Evolutionary conservation across 768 basidiomycete species (phyloP), one percentile per base, ranked within the genome.

Genomic region (Rhizopogon sp.): DNA sequence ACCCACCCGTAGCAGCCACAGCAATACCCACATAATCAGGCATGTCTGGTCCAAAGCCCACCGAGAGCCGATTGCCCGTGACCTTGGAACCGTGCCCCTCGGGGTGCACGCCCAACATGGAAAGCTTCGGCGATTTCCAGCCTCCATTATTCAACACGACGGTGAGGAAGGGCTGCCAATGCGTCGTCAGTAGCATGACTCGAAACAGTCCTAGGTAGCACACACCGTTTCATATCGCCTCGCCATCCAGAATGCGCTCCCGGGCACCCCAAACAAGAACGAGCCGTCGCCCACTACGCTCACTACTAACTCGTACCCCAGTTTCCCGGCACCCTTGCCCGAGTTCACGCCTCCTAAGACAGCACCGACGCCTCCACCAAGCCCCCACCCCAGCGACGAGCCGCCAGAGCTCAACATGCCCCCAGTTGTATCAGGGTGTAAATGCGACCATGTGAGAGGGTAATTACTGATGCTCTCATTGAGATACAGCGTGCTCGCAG

Each of bases 121-220:
- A 87, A 9, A 79, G 60, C 57, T 76, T 81, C 3, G 87, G 87
- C 0, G 84, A 81, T 61, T 74, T 81, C 85, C 84, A 85, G 0
- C 84, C 85, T 0, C 85, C 85, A 55, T 89, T 89, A 64, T 88
- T 88, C 14, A 90, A 67, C 0, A 90, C 73, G 58, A 89, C 72
- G 0, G 85, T 88, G 25, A 89, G 66, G 72, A 87, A 88, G 1
- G 86, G 87, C 85, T 87, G 56, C 31, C 14, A 10, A 22, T 5
- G n/a, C 1, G 0, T 41, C 22, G 6, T 22, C 37, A 33, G 39
- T 17, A 3, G 4, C 37, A 52, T 31, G 10, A 40, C 47, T 25
- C 33, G 8, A 22, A 22, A 22, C 5, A 10, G 11, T 16, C 6
- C 40, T 6, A n/a, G 20, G 33, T 13, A 35, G 11, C 1, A 66